Base-by-base conservation (phyloP, 768 basidiomycete genomes). In the Pleurotus salmoneostramineus region DNA sequence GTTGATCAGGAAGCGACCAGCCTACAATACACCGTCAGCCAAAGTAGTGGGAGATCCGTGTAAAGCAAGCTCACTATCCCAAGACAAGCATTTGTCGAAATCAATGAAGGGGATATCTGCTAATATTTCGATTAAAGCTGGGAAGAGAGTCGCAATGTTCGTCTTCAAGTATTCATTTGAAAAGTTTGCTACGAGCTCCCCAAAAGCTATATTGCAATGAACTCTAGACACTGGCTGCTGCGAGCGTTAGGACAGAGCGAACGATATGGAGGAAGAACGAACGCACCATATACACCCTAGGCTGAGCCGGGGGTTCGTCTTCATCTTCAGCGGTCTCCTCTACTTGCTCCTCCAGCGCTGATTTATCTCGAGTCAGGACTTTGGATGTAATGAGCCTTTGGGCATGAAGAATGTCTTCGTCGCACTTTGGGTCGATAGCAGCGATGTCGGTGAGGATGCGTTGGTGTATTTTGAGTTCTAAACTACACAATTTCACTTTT, bases 1-100 rank as follows among this genome's bases (percentile, higher is more conserved):
- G 80, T 65, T 93, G 89, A 70, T 95, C 91, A 37, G 93, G 87
- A 34, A 92, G 77, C 2, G 92, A 82, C 92, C 92, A 94, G 62
- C 91, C 93, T 94, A 59, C n/a, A 17, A 61, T 12, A 64, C 51
- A 48, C 40, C 7, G 56, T 32, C 56, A 52, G 60, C 35, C 5
- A 40, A 8, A 51, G 5, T 37, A 43, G 11, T 10, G 21, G 21
- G 4, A 14, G 31, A 43, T 7, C 8, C 31, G 17, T 11, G 49
- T 42, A 47, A 40, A 59, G 37, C 12, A 48, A 43, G 58, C 74
- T 55, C 65, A 93, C 92, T 89, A 63, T 85, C 80, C 93, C 93
- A 95, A 4, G 85, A 86, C 4, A 95, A 73, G 61, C 83, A 87
- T 60, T 74, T 78, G 68, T 92, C 92, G 62, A 92, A 94, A 68